These are phyloP conservation scores for Populus hybrid DNA, from an alignment of 441 rosid species.

Conservation along the genomic window DNA sequence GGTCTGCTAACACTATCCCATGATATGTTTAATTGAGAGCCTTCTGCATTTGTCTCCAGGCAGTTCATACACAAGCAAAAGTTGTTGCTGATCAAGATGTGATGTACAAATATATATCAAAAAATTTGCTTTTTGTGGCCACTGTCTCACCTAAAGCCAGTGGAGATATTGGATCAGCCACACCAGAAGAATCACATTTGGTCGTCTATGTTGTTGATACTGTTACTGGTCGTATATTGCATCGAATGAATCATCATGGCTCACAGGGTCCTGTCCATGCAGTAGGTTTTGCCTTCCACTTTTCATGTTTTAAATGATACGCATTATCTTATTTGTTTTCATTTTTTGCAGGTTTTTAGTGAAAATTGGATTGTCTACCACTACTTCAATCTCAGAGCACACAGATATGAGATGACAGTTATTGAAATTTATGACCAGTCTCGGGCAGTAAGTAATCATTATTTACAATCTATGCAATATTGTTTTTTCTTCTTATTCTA, in stretches of 20 bases:
- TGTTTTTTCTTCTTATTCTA: neutral
- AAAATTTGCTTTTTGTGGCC: constrained; percentile 82
- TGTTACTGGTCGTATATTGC: constrained; percentile 84
- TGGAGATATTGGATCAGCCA: constrained; percentile 81
- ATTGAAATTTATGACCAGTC: constrained; percentile 96
- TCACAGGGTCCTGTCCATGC: constrained; percentile 94
- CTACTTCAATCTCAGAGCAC: constrained; percentile 96
- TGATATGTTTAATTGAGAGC: neutral
- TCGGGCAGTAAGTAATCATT: constrained; percentile 70
- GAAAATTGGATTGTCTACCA: constrained; percentile 99
- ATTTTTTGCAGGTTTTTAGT: constrained; percentile 73
- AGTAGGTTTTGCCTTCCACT: constrained; percentile 43
- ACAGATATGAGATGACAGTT: constrained; percentile 95
- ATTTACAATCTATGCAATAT: constrained; percentile 2
- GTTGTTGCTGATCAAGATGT: constrained; percentile 83
- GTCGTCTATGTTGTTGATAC: constrained; percentile 89
- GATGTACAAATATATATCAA: constrained; percentile 87
- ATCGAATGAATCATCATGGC: constrained; percentile 94
- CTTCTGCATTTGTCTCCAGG: constrained; percentile 45
- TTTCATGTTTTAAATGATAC: constrained; percentile 9
- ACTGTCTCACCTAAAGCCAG: constrained; percentile 93
- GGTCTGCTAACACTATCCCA: neutral
- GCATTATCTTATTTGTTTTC: constrained; percentile 22
- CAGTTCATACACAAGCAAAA: constrained; percentile 98
- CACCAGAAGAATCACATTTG: constrained; percentile 84